A percentile compares a stretch with the other conserved stretches of the same genome.
Conservation (phyloP, 257 asterid species). For the Fraxinus quadrangulata region DNA sequence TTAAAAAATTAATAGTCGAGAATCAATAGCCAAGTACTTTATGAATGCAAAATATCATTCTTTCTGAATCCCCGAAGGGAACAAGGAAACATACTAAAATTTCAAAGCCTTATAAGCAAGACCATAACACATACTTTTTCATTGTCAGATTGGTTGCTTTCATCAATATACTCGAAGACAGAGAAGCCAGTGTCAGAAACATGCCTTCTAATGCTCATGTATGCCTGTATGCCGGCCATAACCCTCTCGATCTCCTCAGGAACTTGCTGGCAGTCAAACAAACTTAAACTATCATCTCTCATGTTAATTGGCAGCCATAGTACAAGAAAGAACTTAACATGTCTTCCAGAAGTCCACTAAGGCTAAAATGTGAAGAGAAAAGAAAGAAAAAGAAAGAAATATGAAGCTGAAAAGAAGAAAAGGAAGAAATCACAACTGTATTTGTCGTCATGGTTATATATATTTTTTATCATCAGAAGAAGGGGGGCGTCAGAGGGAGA, state of each 20-base stretch:
- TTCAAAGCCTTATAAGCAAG: constrained; percentile 7
- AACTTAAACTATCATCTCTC: constrained; percentile 25
- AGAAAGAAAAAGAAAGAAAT: neutral
- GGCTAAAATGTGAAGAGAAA: neutral
- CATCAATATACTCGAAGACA: constrained; percentile 60
- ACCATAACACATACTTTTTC: constrained; percentile 55
- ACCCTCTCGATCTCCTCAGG: constrained; percentile 97
- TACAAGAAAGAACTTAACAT: neutral
- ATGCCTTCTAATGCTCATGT: constrained; percentile 88
- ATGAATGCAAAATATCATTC: neutral
- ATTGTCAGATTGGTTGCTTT: constrained; percentile 46
- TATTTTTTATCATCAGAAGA: neutral
- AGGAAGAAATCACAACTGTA: neutral
- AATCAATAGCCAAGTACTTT: constrained; percentile 9
- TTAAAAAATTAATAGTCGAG: constrained; percentile 15
- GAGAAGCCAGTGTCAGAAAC: constrained; percentile 80
- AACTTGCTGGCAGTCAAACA: constrained; percentile 71
- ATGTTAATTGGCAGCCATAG: neutral
- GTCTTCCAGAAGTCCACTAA: constrained; percentile 2
- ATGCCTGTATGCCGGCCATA: constrained; percentile 90
- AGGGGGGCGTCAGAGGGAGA: neutral
- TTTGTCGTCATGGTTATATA: neutral
- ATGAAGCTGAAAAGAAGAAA: neutral
- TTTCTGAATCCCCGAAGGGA: constrained; percentile 18
- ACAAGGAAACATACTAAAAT: constrained; percentile 15